phyloP scores from a whole-genome alignment of 2,329 filamentous ascomycete genomes.

The Tolypocladium inflatum region DNA sequence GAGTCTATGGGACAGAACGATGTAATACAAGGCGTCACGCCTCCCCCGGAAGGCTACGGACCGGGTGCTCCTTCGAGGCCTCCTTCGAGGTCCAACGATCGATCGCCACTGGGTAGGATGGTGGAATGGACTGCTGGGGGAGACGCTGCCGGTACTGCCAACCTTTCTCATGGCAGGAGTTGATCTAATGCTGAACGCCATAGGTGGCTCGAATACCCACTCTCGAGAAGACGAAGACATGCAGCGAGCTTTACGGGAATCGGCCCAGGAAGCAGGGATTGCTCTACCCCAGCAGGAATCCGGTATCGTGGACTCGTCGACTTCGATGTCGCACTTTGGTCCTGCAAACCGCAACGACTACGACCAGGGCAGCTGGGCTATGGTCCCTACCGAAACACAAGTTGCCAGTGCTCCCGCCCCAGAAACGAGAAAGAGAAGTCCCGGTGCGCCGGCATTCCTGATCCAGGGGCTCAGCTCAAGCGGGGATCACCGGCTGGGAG shows the following conservation, averaged over 20 bases:
- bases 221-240: constrained; percentile 46
- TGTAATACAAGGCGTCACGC: constrained; percentile 33
- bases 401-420: constrained; percentile 17
- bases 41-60: constrained; percentile 29
- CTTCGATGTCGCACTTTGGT: constrained; percentile 41
- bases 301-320: constrained; percentile 33
- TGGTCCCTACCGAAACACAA: constrained; percentile 35
- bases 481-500: constrained; percentile 36
- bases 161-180: background rate
- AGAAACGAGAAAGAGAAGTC: constrained; percentile 31
- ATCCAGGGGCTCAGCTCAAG: constrained; percentile 21
- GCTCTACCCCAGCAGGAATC: constrained; percentile 35
- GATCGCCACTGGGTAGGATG: constrained; percentile 45
- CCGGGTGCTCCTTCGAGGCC: constrained; percentile 46
- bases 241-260: constrained; percentile 45
- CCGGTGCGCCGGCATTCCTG: constrained; percentile 42
- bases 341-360: constrained; percentile 49
- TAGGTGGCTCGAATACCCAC: constrained; percentile 26
- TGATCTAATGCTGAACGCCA: background rate
- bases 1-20: constrained; percentile 38
- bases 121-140: constrained; percentile 34
- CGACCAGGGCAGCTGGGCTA: constrained; percentile 46
- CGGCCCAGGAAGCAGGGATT: constrained; percentile 41
- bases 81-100: constrained; percentile 49
- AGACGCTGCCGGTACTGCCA: constrained; percentile 29